Evolutionary conservation across 768 basidiomycete species (phyloP).

Genomic region (Leccinum olivaceopallidum): DNA sequence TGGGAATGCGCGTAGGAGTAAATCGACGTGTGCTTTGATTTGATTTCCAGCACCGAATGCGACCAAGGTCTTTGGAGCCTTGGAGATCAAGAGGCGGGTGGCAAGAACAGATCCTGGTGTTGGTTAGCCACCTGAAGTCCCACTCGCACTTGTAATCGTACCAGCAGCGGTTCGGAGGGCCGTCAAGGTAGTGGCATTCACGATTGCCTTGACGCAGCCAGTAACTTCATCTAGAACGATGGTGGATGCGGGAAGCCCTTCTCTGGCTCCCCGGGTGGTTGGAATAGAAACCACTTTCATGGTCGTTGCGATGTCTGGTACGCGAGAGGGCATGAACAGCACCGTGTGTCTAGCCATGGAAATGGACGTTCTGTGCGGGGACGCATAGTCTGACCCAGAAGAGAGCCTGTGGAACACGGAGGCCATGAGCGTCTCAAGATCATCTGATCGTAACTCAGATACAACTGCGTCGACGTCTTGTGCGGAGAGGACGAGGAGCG

Average conservation of each 20-base stretch:
- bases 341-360: slow-evolving; percentile 54
- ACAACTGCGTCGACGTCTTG: slow-evolving; percentile 55
- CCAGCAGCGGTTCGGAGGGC: slow-evolving; percentile 84
- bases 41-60: slow-evolving; percentile 78
- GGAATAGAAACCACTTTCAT: slow-evolving; percentile 87
- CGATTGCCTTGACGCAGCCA: slow-evolving; percentile 68
- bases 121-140: background rate
- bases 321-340: slow-evolving; percentile 84
- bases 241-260: slow-evolving; percentile 76
- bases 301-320: slow-evolving; percentile 52
- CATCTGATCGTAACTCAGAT: slow-evolving; percentile 42
- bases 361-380: slow-evolving; percentile 63
- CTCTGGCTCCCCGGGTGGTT: slow-evolving; percentile 34
- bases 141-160: slow-evolving; percentile 27
- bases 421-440: slow-evolving; percentile 58
- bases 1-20: slow-evolving; percentile 59
- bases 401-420: slow-evolving; percentile 55
- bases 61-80: slow-evolving; percentile 46
- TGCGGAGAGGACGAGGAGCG: slow-evolving; percentile 62
- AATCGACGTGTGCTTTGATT: slow-evolving; percentile 60
- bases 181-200: slow-evolving; percentile 79
- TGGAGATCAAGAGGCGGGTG: slow-evolving; percentile 49
- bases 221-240: slow-evolving; percentile 71
- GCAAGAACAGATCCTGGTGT: slow-evolving; percentile 67
- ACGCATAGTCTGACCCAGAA: slow-evolving; percentile 22